A percentile compares a stretch with the other conserved stretches of the same genome.
Evolutionary conservation across 1,284 basidiomycete genomes (phyloP).

Genomic region (Xerocomus alliaceus): DNA sequence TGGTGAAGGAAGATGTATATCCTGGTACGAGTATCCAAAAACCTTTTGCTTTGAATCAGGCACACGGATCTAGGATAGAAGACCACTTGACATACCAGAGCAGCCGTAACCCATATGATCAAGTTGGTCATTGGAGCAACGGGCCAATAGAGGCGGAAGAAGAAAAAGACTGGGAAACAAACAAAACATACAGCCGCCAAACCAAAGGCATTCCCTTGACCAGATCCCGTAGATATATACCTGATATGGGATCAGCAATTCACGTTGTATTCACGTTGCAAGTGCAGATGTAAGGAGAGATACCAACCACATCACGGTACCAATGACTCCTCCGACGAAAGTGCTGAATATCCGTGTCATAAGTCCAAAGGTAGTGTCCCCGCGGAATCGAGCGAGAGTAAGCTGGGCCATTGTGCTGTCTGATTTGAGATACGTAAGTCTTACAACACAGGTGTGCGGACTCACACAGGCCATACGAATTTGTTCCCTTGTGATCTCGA

Average conservation of each 20-base stretch:
- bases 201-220: slow-evolving; percentile 75
- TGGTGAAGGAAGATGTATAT: slow-evolving; percentile 52
- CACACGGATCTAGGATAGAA: neutral
- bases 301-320: slow-evolving; percentile 72
- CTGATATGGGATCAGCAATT: slow-evolving; percentile 42
- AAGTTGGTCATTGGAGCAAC: slow-evolving; percentile 75
- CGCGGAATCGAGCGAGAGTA: slow-evolving; percentile 71
- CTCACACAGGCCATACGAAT: slow-evolving; percentile 66
- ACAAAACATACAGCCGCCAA: slow-evolving; percentile 74
- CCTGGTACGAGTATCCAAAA: slow-evolving; percentile 76
- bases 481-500: slow-evolving; percentile 50
- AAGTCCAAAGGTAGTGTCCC: slow-evolving; percentile 78
- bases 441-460: neutral
- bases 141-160: slow-evolving; percentile 76
- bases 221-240: slow-evolving; percentile 76
- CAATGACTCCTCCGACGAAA: slow-evolving; percentile 72
- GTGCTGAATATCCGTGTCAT: slow-evolving; percentile 70
- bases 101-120: slow-evolving; percentile 76
- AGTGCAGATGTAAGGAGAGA: neutral
- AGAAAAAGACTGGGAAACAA: slow-evolving; percentile 74
- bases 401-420: slow-evolving; percentile 74
- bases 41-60: slow-evolving; percentile 50
- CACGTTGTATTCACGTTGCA: neutral
- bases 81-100: slow-evolving; percentile 54
- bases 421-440: slow-evolving; percentile 3